phyloP scores from a whole-genome alignment of 2,329 filamentous ascomycete species.

The Cladosporium austrohemisphaericum region DNA sequence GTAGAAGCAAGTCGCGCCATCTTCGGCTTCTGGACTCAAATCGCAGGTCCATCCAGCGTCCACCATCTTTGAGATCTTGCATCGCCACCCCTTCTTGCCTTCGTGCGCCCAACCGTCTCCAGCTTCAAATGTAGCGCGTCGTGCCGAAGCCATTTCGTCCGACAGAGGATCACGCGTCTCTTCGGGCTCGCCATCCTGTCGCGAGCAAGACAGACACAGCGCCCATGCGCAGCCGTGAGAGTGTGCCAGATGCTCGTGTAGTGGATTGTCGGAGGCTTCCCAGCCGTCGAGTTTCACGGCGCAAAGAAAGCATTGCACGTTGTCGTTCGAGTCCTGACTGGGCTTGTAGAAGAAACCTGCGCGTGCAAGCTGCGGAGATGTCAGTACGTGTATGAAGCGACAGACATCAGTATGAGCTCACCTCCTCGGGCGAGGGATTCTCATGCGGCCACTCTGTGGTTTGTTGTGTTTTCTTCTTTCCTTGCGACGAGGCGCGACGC shows the following conservation, averaged over 20 bases:
- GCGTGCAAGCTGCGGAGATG: slow-evolving; percentile 64
- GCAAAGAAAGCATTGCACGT: slow-evolving; percentile 86
- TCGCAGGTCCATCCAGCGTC: slow-evolving; percentile 94
- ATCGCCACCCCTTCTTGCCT: slow-evolving; percentile 79
- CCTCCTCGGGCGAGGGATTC: slow-evolving; percentile 61
- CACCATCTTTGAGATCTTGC: slow-evolving; percentile 85
- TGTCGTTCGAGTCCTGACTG: slow-evolving; percentile 68
- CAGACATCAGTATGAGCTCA: slow-evolving; percentile 36
- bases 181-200: slow-evolving; percentile 55
- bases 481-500: slow-evolving; percentile 64
- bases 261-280: slow-evolving; percentile 80
- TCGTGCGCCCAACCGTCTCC: slow-evolving; percentile 80
- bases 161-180: slow-evolving; percentile 69
- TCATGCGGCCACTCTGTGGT: slow-evolving; percentile 71
- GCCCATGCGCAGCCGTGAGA: slow-evolving; percentile 85
- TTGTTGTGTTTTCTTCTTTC: slow-evolving; percentile 57
- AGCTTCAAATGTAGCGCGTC: slow-evolving; percentile 73
- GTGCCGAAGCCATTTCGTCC: slow-evolving; percentile 67
- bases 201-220: slow-evolving; percentile 54
- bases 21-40: slow-evolving; percentile 68
- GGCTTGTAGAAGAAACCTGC: slow-evolving; percentile 92
- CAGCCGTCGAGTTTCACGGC: slow-evolving; percentile 81
- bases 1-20: slow-evolving; percentile 88
- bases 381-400: slow-evolving; percentile 17
- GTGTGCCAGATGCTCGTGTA: slow-evolving; percentile 81